Evolutionary conservation across 2,329 filamentous ascomycete species (phyloP), one percentile per base, ranked within the genome.

Genomic region (Apiospora sp.): DNA sequence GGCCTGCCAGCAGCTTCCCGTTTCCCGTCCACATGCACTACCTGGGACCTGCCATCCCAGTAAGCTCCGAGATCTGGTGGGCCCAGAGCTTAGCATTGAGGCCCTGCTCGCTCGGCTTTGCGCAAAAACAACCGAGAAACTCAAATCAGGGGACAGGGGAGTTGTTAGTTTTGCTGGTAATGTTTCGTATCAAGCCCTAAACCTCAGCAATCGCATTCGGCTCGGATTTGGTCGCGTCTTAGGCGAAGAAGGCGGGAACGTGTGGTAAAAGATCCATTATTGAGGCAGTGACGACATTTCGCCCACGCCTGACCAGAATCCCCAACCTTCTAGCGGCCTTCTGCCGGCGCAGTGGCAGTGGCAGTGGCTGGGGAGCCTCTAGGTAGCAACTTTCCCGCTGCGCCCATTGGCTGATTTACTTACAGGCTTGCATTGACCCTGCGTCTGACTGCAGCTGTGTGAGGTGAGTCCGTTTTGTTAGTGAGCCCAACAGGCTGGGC

Each of bases 271-370:
- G 19, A 64, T 64, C 58, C 58, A 37, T 64, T n/a, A 64, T 64
- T 22, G 34, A 41, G 58, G 58, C 58, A n/a, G 58, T 64, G 58
- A 41, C 58, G 58, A 41, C 34, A 41, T 5, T 64, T n/a, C 34
- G 58, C 54, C 54, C 30, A n/a, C 58, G 58, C 58, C 58, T 64
- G 58, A 64, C 58, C 34, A 41, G 54, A 61, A 61, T 8, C 19
- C 30, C 54, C 30, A 19, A 41, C 58, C 58, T 64, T 64, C 58
- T 64, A 64, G 58, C 58, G 58, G 34, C 34, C 58, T 64, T 64
- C 67, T 19, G 27, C 46, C 41, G 46, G n/a, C n/a, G 43, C 41
- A 68, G 67, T 68, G 67, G 27, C 41, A 68, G 67, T 68, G 67
- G 27, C 46, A 48, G 64, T 68, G 64, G 44, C 44, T 68, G 34